Percentiles rank a stretch among this genome's conserved stretches.
Conservation (phyloP, 768 basidiomycete species). For the Hortiboletus flavorubellus region DNA sequence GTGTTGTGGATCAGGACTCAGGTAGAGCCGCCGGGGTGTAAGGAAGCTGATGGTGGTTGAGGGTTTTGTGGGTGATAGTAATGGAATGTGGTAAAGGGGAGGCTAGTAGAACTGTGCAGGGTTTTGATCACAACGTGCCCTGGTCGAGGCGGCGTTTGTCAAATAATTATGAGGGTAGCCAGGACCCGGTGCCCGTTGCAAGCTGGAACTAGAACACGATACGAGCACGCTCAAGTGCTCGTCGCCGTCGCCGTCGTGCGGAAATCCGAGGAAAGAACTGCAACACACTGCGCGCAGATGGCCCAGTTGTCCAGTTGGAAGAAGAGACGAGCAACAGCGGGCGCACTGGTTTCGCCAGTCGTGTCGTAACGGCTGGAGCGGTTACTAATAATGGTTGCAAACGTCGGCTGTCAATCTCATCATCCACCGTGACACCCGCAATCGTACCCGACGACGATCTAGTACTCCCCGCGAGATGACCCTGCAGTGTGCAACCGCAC, state of each 20-base stretch:
- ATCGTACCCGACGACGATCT: constrained; percentile 5
- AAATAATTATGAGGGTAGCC: constrained; percentile 35
- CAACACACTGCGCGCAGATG: constrained; percentile 9
- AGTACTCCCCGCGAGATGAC: not conserved
- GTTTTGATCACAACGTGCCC: constrained; percentile 84
- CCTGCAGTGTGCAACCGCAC: not conserved
- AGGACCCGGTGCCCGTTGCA: constrained; percentile 16
- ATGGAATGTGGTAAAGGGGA: constrained; percentile 58
- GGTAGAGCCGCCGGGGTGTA: constrained; percentile 25
- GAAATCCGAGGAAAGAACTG: constrained; percentile 8
- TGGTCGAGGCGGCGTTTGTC: constrained; percentile 50
- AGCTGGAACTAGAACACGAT: constrained; percentile 21
- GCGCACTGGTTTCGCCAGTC: constrained; percentile 33
- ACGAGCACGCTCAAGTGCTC: constrained; percentile 18
- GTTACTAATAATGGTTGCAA: constrained; percentile 27
- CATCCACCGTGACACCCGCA: constrained; percentile 2
- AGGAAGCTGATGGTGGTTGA: constrained; percentile 34
- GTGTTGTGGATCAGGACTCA: constrained; percentile 36
- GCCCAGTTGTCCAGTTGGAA: constrained; percentile 19
- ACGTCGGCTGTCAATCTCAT: constrained; percentile 15
- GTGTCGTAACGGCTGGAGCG: constrained; percentile 31
- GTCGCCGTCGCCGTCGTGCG: constrained; percentile 15
- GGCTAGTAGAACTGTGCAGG: constrained; percentile 48
- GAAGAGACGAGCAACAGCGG: constrained; percentile 13
- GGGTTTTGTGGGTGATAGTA: constrained; percentile 35